A percentile compares a stretch with the other conserved stretches of the same genome.
Evolutionary conservation across 2,329 filamentous ascomycete genomes (phyloP).

Genomic region (Penicillium freii): DNA sequence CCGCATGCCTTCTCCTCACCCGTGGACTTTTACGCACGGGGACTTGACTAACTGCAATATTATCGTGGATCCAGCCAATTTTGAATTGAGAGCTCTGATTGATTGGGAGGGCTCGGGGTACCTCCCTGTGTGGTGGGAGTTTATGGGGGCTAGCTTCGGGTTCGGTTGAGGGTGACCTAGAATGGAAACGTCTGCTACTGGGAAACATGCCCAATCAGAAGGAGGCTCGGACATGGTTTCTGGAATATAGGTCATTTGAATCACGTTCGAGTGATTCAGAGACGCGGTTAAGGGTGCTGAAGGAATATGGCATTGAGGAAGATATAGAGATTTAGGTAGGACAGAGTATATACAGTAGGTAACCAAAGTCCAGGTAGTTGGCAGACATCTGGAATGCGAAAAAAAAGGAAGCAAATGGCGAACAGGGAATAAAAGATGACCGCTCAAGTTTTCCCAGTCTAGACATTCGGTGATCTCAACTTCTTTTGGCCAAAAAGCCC

Average conservation of each 20-base stretch:
- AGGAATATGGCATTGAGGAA: neutral
- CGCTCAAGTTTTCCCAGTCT: conserved; percentile 2
- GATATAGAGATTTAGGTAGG: neutral
- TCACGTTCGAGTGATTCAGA: neutral
- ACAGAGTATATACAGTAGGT: no score
- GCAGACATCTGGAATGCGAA: neutral
- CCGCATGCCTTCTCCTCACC: conserved; percentile 20
- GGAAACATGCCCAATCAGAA: conserved; percentile 15
- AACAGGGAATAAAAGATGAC: neutral
- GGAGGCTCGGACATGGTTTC: conserved; percentile 4
- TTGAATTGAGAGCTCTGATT: conserved; percentile 40
- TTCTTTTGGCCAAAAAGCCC: neutral
- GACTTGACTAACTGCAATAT: conserved; percentile 42
- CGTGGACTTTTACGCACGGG: conserved; percentile 42
- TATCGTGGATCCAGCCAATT: conserved; percentile 34
- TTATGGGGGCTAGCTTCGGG: conserved; percentile 10
- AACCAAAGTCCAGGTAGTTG: neutral
- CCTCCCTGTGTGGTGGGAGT: conserved; percentile 43
- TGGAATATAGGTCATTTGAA: neutral
- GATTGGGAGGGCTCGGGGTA: conserved; percentile 43
- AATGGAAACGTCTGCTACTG: conserved; percentile 16
- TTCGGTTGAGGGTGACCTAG: conserved; percentile 3
- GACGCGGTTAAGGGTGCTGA: neutral
- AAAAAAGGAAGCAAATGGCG: neutral
- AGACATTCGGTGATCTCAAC: conserved; percentile 4